phyloP scores from a whole-genome alignment of 306 rosid genomes.

The Dryas drummondii region DNA sequence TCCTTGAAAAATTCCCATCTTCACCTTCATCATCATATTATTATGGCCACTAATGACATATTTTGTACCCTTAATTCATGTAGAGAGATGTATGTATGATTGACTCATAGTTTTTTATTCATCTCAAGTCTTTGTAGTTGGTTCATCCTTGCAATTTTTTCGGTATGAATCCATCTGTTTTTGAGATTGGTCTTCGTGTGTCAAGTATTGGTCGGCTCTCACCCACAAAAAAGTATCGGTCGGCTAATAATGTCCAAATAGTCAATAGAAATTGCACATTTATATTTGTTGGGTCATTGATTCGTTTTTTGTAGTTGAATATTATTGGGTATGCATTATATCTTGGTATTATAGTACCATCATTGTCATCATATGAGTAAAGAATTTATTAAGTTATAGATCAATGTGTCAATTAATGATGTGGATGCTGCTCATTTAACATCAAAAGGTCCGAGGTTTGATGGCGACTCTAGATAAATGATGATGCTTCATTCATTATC shows the following conservation, averaged over 20 bases:
- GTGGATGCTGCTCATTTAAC: not conserved
- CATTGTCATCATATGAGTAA: not conserved
- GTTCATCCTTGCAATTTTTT: constrained; percentile 2
- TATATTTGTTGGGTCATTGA: not conserved
- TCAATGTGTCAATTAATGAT: constrained; percentile 4
- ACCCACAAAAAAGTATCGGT: not conserved
- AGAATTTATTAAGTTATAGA: not conserved
- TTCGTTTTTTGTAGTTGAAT: not conserved
- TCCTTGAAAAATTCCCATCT: constrained; percentile 70
- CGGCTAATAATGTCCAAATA: not conserved
- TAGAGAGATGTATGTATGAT: constrained; percentile 67
- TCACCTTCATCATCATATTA: constrained; percentile 41
- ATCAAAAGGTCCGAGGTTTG: not conserved
- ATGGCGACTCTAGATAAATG: not conserved
- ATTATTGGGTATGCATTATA: not conserved
- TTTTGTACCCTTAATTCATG: constrained; percentile 25
- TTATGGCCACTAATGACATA: constrained; percentile 42
- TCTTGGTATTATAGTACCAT: not conserved
- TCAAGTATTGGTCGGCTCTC: not conserved
- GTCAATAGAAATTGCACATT: not conserved
- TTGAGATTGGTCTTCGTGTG: not conserved
- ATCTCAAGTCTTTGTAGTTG: constrained; percentile 11
- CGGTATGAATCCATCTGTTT: constrained; percentile 12
- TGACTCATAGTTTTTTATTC: constrained; percentile 24
- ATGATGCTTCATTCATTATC: too few relatives aligned